Evolutionary conservation across 2,329 filamentous ascomycete species (phyloP).

Genomic region (Pseudogymnoascus sp.): DNA sequence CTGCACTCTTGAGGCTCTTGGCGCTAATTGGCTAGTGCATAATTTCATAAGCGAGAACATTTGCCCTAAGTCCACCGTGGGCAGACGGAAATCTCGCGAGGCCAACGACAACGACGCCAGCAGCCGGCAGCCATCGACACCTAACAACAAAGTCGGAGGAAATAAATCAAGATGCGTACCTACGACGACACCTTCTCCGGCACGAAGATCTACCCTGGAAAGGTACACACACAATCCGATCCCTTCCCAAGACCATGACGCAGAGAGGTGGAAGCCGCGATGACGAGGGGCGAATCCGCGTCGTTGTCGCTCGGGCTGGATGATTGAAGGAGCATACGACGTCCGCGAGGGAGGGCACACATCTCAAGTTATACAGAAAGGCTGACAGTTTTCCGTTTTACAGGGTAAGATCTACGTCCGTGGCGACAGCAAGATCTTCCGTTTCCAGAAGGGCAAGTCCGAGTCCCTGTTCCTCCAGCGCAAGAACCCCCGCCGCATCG

Average conservation of each 20-base stretch:
- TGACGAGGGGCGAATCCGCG: conserved; percentile 8
- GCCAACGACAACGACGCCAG: conserved; percentile 7
- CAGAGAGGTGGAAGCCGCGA: conserved; percentile 4
- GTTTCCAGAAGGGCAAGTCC: conserved; percentile 99
- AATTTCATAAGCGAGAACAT: conserved; percentile 8
- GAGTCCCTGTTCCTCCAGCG: conserved; percentile 99
- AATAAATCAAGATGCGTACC: conserved; percentile 7
- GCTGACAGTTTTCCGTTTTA: conserved; percentile 23
- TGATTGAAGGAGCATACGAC: neutral
- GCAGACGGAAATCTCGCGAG: conserved; percentile 7
- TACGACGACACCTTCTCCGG: conserved; percentile 74
- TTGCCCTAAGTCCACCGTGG: conserved; percentile 7
- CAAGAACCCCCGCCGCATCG: conserved; percentile 99
- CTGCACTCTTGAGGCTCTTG: conserved; percentile 1
- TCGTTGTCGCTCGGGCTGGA: neutral
- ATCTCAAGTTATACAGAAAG: conserved; percentile 9
- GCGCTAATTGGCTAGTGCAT: conserved; percentile 7
- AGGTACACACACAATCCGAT: conserved; percentile 46
- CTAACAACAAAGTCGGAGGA: conserved; percentile 7
- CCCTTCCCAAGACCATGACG: conserved; percentile 12
- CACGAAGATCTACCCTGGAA: conserved; percentile 72
- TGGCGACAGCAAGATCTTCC: conserved; percentile 99
- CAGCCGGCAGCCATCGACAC: conserved; percentile 7
- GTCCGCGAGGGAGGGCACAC: conserved; percentile 1
- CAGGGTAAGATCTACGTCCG: conserved; percentile 99